Evolutionary conservation across 1,284 basidiomycete genomes (phyloP), one percentile per base, ranked within the genome.

Genomic region (Athelia sp.): DNA sequence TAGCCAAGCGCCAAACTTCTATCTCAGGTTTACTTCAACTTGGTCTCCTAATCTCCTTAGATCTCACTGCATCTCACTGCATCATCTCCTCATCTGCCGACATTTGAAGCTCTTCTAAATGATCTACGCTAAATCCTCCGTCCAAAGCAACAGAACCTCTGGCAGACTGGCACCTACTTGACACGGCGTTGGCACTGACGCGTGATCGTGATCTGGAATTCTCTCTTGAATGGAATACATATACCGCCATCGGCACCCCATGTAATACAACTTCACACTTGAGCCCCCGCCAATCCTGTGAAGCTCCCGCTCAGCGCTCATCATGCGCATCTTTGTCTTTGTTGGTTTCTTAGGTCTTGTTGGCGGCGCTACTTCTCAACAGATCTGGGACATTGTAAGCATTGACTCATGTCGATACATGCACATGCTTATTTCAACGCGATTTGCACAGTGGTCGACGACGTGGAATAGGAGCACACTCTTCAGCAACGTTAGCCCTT

Each of bases 381-480:
- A 65, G 50, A 71, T 71, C 35, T 70, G 62, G 53, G 68, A 70
- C 52, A 58, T 71, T 43, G 68, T 71, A 34, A 24, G 64, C 60
- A 6, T 23, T 42, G 45, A 19, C 17, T 29, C 29, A 18, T 14
- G 18, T 24, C 19, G 8, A 15, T 31, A 23, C 11, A 34, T 19
- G n/a, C 36, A 4, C 15, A 6, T 10, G 21, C 36, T 40, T 8
- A 40, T 19, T 26, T n/a, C 21, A 34, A 34, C 32, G 32, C 21
- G 6, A 17, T 40, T 22, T 22, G 32, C 45, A 11, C 15, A 70
- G 69, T 71, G 65, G 61, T 54, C 64, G 17, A 71, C 69, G 2
- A 66, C 63, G 14, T 71, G 70, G 70, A 67, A 71, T 45, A 56
- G 64, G 14, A 50, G 58, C 3, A 56, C 61, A 38, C 57, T 69